These are phyloP conservation scores for Epichloe festucae DNA, from an alignment of 2,329 filamentous ascomycete species.

Conservation along the genomic window DNA sequence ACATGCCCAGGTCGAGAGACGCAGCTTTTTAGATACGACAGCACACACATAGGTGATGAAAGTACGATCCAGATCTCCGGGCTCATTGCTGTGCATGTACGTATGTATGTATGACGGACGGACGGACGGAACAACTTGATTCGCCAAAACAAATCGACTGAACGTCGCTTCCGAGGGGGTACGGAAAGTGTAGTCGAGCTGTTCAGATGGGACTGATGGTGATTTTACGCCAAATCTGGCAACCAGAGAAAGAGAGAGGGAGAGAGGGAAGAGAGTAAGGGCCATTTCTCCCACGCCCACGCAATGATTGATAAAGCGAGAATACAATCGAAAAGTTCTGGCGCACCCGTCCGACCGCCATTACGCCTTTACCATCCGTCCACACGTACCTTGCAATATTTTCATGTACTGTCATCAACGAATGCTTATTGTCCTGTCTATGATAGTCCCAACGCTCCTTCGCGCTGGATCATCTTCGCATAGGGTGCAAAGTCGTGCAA, in stretches of 20 bases:
- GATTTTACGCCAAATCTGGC: background rate
- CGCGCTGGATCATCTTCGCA: background rate
- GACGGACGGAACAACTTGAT: background rate
- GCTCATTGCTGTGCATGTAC: background rate
- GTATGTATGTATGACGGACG: background rate
- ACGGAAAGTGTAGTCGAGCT: background rate
- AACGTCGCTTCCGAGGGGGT: background rate
- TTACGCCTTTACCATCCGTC: too few relatives aligned
- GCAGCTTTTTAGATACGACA: background rate
- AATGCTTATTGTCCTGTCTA: background rate
- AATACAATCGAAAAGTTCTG: too few relatives aligned
- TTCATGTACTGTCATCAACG: background rate
- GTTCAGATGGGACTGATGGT: background rate
- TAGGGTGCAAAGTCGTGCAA: background rate
- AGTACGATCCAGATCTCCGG: conserved; percentile 6
- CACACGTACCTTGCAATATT: background rate
- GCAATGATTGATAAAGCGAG: too few relatives aligned
- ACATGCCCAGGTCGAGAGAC: background rate
- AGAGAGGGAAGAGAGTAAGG: too few relatives aligned
- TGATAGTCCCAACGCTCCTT: background rate
- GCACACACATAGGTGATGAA: background rate
- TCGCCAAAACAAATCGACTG: background rate
- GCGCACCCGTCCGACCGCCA: background rate
- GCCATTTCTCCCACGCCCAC: too few relatives aligned
- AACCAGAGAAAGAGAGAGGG: background rate